Evolutionary conservation across 2,329 filamentous ascomycete genomes (phyloP), one percentile per base, ranked within the genome.

Genomic region (Paraconiothyrium sp.): DNA sequence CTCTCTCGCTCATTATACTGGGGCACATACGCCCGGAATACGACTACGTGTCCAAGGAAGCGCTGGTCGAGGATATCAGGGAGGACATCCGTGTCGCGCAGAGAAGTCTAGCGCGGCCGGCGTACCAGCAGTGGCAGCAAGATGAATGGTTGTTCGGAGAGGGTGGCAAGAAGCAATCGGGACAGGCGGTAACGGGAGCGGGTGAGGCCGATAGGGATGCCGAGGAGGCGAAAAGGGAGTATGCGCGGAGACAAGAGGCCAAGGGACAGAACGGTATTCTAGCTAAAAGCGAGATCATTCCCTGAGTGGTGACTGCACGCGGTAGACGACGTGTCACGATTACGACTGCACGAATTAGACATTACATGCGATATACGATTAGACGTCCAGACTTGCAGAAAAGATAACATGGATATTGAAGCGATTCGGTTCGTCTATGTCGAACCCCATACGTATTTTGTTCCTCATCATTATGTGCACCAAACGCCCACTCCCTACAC

Each of bases 1-100:
- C 88, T 68, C 90, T 98, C 84, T 89, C 92, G 46, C 82, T 98
- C 16, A 79, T 93, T 27, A 88, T 99, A 54, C 78, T 94, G 63
- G 95, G 94, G 34, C 98, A 92, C 78, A 93, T 99, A 64, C 86
- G 95, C 57, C 90, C 92, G 9, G 95, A 98, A 81, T 89, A 87
- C 75, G 92, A 98, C 82, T 99, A 99, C 81, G 88, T 89, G 62
- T 90, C 87, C 65, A 84, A 93, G 69, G 94, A 97, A 65, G 91
- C 90, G 37, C 83, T 98, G 75, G 88, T 98, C 48, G 87, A 90
- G 71, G 95, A 99, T 81, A 99, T 99, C 75, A 87, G 87, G 74
- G 86, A 90, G 68, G 95, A 98, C 82, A 97, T 95, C 73, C 87
- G 92, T 71, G 94, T 98, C 58, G 91, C 93, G 47, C 84, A 85